phyloP scores from a whole-genome alignment of 2,329 filamentous ascomycete species.

The Aspergillus unguis region DNA sequence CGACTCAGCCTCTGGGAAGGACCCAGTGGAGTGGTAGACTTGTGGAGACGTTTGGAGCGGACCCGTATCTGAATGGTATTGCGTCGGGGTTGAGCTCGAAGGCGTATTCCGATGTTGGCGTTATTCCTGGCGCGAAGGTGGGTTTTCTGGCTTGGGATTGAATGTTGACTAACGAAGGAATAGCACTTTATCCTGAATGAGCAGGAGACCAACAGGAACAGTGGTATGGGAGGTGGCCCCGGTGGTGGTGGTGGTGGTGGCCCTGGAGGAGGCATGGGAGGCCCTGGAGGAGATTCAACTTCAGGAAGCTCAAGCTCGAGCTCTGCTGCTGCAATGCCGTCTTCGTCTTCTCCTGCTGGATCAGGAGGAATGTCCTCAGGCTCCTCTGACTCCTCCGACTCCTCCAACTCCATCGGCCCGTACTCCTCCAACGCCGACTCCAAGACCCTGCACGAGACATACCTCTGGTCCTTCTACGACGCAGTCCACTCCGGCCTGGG shows the following conservation, averaged over 20 bases:
- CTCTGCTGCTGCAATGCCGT: background rate
- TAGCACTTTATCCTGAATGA: conserved; percentile 11
- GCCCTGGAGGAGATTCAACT: background rate
- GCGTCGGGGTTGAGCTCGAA: conserved; percentile 44
- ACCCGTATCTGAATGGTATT: conserved; percentile 46
- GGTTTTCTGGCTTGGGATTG: background rate
- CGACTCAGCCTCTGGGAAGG: conserved; percentile 19
- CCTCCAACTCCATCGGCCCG: background rate
- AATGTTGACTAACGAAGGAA: background rate
- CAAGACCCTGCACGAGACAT: conserved; percentile 15
- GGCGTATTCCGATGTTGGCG: conserved; percentile 56
- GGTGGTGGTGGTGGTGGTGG: background rate
- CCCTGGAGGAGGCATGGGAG: background rate
- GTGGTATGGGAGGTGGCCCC: background rate
- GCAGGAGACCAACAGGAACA: conserved; percentile 10
- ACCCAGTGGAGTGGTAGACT: conserved; percentile 21
- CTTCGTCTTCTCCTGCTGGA: background rate
- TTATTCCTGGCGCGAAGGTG: conserved; percentile 12
- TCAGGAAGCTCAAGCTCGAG: background rate
- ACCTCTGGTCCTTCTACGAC: conserved; percentile 17
- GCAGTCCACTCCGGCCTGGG: conserved; percentile 12
- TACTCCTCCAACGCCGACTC: conserved; percentile 16
- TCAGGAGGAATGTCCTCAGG: background rate
- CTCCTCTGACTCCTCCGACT: background rate
- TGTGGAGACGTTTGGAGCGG: conserved; percentile 42